Evolutionary conservation across 768 basidiomycete genomes (phyloP).

Genomic region (Strobilomyces echinocephalus): DNA sequence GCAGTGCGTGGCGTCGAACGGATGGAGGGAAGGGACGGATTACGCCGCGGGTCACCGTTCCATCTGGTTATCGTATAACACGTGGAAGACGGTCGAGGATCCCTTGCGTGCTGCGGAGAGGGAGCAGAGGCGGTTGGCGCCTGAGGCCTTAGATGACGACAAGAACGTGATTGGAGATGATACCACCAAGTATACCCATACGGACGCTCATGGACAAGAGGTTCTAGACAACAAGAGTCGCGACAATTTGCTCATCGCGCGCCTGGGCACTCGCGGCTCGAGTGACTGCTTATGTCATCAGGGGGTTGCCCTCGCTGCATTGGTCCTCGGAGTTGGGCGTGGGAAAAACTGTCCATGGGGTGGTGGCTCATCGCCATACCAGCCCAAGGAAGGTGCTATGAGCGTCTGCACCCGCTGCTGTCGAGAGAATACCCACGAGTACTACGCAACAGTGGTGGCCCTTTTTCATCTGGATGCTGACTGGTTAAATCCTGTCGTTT

Average conservation of each 20-base stretch:
- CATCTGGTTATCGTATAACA: slow-evolving; percentile 69
- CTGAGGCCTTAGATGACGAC: slow-evolving; percentile 45
- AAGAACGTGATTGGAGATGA: slow-evolving; percentile 60
- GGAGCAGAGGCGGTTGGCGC: slow-evolving; percentile 38
- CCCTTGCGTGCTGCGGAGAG: slow-evolving; percentile 64
- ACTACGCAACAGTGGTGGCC: slow-evolving; percentile 75
- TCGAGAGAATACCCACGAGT: slow-evolving; percentile 81
- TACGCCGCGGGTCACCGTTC: slow-evolving; percentile 59
- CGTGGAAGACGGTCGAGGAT: slow-evolving; percentile 87
- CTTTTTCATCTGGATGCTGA: slow-evolving; percentile 68
- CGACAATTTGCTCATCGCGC: slow-evolving; percentile 59
- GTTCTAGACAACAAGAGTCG: slow-evolving; percentile 48
- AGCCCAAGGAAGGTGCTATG: slow-evolving; percentile 48
- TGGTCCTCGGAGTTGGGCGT: slow-evolving; percentile 52
- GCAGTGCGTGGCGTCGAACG: slow-evolving; percentile 69
- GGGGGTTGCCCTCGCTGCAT: slow-evolving; percentile 49
- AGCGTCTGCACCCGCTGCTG: slow-evolving; percentile 63
- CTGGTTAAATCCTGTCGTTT: slow-evolving; percentile 77
- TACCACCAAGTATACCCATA: slow-evolving; percentile 66
- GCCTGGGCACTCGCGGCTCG: slow-evolving; percentile 44
- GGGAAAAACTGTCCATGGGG: no score
- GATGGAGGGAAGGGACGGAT: slow-evolving; percentile 75
- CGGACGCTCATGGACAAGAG: slow-evolving; percentile 34
- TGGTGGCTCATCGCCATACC: slow-evolving; percentile 31
- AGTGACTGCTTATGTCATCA: slow-evolving; percentile 43